A percentile compares a stretch with the other conserved stretches of the same genome.
These are phyloP conservation scores for Populus davidiana DNA, from an alignment of 345 rosid species.

Conservation along the genomic window DNA sequence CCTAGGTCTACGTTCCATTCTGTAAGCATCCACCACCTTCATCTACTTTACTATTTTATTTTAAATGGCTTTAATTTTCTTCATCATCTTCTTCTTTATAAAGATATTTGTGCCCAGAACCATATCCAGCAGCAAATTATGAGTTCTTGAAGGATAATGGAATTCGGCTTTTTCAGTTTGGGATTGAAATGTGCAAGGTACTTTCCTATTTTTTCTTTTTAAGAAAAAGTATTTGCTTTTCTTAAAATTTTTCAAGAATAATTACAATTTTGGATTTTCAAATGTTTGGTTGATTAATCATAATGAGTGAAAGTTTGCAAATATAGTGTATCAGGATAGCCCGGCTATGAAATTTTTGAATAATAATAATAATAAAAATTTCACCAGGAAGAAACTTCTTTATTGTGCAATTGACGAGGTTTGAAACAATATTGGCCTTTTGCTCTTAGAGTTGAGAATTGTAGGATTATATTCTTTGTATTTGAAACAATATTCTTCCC, in stretches of 20 bases:
- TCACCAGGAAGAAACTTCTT: neutral
- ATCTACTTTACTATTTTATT: neutral
- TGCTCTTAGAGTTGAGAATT: neutral
- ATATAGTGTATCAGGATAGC: neutral
- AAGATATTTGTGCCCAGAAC: constrained; percentile 70
- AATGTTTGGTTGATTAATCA: neutral
- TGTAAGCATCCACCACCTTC: constrained; percentile 34
- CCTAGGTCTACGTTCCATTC: constrained; percentile 59
- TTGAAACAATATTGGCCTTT: neutral
- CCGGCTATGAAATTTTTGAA: too few relatives aligned
- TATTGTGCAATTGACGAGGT: neutral
- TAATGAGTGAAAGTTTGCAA: neutral
- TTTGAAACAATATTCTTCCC: neutral
- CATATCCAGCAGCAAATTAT: constrained; percentile 55
- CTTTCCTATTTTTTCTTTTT: neutral
- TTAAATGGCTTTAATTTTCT: neutral
- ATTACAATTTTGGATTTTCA: neutral
- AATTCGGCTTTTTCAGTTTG: constrained; percentile 68
- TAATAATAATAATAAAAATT: neutral
- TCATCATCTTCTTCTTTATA: too few relatives aligned
- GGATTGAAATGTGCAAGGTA: constrained; percentile 74
- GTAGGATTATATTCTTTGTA: neutral
- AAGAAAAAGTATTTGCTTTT: too few relatives aligned
- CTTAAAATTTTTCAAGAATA: neutral
- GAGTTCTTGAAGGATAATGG: constrained; percentile 54